Conservation (phyloP, 1,284 basidiomycete genomes). For the Ceratobasidium sp. region DNA sequence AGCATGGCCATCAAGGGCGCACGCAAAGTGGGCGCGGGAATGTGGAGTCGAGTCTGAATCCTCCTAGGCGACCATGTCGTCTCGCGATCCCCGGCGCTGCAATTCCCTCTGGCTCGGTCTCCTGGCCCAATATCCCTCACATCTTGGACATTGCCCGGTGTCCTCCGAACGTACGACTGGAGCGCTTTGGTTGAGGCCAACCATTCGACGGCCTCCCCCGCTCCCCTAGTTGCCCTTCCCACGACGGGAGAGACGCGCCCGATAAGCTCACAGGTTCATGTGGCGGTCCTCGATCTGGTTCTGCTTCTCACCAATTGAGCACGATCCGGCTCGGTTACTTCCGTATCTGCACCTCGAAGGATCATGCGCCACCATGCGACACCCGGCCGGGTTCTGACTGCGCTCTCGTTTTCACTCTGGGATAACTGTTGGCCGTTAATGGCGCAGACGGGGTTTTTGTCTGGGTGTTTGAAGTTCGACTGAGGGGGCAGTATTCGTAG, state of each 20-base stretch:
- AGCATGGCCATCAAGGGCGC: constrained; percentile 34
- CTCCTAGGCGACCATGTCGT: not conserved
- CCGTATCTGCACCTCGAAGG: not conserved
- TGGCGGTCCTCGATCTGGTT: constrained; percentile 64
- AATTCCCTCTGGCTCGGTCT: not conserved
- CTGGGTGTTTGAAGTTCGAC: constrained; percentile 42
- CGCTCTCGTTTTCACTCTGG: constrained; percentile 38
- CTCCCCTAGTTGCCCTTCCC: constrained; percentile 12
- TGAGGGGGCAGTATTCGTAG: constrained; percentile 7
- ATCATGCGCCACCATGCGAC: constrained; percentile 42
- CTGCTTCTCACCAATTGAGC: constrained; percentile 48
- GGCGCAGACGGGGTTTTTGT: constrained; percentile 39
- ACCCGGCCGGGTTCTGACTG: constrained; percentile 16
- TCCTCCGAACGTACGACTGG: constrained; percentile 9
- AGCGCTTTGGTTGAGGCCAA: constrained; percentile 13
- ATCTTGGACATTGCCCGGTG: not conserved
- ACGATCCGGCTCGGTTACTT: not conserved
- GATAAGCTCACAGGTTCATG: constrained; percentile 45
- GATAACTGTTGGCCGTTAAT: constrained; percentile 41
- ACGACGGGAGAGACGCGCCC: constrained; percentile 24
- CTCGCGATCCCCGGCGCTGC: not conserved
- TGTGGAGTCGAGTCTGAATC: constrained; percentile 43
- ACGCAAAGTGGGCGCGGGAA: constrained; percentile 37
- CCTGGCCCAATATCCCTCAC: not conserved
- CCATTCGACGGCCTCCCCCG: constrained; percentile 55